Percentiles rank a stretch among this genome's conserved stretches.
Evolutionary conservation across 768 basidiomycete genomes (phyloP).

Genomic region (Amanita rimosa): DNA sequence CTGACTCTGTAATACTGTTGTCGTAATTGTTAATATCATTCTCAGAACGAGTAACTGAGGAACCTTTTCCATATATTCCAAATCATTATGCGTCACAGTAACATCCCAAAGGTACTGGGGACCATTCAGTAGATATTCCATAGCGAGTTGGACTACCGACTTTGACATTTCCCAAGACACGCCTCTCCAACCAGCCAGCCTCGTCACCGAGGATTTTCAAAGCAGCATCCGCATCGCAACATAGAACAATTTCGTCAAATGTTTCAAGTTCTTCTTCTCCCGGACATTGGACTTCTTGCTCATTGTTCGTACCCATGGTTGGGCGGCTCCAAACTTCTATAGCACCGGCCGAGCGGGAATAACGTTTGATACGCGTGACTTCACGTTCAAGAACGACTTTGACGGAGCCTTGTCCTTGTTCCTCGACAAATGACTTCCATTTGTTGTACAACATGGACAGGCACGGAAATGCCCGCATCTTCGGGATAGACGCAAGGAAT

Average conservation of each 20-base stretch:
- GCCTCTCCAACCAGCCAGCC: conserved; percentile 18
- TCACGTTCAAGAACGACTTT: conserved; percentile 15
- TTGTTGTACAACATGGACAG: conserved; percentile 16
- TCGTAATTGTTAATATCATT: not conserved
- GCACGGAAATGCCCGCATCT: conserved; percentile 19
- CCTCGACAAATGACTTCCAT: conserved; percentile 17
- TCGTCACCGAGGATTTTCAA: conserved; percentile 15
- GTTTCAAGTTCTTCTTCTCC: conserved; percentile 15
- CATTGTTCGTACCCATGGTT: conserved; percentile 17
- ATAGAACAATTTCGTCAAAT: conserved; percentile 18
- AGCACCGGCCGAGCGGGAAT: conserved; percentile 10
- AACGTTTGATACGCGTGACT: conserved; percentile 17
- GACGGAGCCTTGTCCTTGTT: conserved; percentile 15
- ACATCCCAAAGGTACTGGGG: conserved; percentile 28
- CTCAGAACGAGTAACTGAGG: not conserved
- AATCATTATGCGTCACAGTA: conserved; percentile 40
- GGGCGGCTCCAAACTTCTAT: conserved; percentile 16
- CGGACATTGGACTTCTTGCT: conserved; percentile 16
- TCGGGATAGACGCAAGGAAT: conserved; percentile 18
- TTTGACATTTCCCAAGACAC: conserved; percentile 20
- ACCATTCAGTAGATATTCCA: not conserved
- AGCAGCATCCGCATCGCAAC: conserved; percentile 18
- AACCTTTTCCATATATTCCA: conserved; percentile 35
- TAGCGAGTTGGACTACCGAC: conserved; percentile 4
- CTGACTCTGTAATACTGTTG: conserved; percentile 27